Evolutionary conservation across 1,284 basidiomycete genomes (phyloP), one percentile per base, ranked within the genome.

Genomic region (Golubevia pallescens): DNA sequence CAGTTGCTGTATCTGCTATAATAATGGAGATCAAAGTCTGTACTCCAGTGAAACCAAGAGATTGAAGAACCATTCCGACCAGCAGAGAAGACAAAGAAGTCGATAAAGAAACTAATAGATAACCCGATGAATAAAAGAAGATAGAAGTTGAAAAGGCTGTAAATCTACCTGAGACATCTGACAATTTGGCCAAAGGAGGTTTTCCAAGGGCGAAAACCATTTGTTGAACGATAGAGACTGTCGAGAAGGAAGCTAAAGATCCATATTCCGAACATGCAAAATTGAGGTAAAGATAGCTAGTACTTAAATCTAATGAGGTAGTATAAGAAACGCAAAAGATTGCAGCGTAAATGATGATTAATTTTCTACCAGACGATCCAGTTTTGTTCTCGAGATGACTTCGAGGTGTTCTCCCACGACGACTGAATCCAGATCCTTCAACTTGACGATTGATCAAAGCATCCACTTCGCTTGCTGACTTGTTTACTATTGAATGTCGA

Each of bases 191-290:
- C 24, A 85, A 73, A 10, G 81, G 79, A 0, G 81, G 82, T 69
- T 85, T 85, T 28, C 75, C 75, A 23, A 85, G 68, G 28, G 82
- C 82, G 52, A 74, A 76, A 32, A 81, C 69, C 66, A 84, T 75
- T 67, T 84, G 78, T 75, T 84, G 81, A 20, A 77, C 76, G 56
- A 84, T 84, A 4, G 76, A 71, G 1, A 84, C 75, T 13, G 81
- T 84, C 67, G 77, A 78, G 65, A 85, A 75, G 0, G 76, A 74
- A 3, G 79, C 78, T 10, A 85, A 74, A 13, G 80, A 74, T 13
- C 75, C 73, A 52, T 79, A 85, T 63, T 84, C 81, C 63, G 75
- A 78, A 77, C 80, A 82, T 5, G 80, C 81, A 72, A 80, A 81
- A 68, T 85, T 85, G 69, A 83, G 77, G 61, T 81, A 85, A 24